Conservation (phyloP, 108 stramenopile genomes). For the Poteriospumella lacustris region DNA sequence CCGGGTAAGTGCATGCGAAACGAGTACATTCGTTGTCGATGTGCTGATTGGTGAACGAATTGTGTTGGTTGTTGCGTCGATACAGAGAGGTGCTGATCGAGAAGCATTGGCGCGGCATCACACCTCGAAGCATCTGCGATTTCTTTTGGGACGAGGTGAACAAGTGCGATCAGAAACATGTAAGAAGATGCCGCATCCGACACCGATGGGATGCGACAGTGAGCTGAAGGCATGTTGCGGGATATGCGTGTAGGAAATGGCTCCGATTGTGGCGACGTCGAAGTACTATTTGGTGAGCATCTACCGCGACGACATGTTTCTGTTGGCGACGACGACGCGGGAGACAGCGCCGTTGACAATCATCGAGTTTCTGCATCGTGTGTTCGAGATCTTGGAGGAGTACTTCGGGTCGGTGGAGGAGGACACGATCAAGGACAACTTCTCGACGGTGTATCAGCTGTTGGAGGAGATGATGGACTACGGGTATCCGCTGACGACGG, state of each 20-base stretch:
- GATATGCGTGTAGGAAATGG: constrained; percentile 53
- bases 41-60: no score
- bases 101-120: constrained; percentile 57
- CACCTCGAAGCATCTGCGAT: constrained; percentile 48
- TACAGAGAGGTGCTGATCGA: constrained; percentile 50
- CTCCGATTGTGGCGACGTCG: constrained; percentile 45
- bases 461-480: constrained; percentile 98
- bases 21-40: no score
- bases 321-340: constrained; percentile 73
- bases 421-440: constrained; percentile 87
- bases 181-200: no score
- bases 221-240: no score
- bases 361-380: constrained; percentile 87
- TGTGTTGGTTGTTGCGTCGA: background rate
- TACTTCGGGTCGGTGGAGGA: constrained; percentile 92
- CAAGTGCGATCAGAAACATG: constrained; percentile 1
- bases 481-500: constrained; percentile 95
- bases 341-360: constrained; percentile 79
- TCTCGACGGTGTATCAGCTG: constrained; percentile 90
- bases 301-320: constrained; percentile 76
- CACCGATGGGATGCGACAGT: no score
- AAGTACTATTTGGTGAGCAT: constrained; percentile 54
- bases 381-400: constrained; percentile 83
- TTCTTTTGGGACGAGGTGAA: constrained; percentile 56
- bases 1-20: no score